Conservation (phyloP, 345 rosid species). For the Arabidopsis thaliana region DNA sequence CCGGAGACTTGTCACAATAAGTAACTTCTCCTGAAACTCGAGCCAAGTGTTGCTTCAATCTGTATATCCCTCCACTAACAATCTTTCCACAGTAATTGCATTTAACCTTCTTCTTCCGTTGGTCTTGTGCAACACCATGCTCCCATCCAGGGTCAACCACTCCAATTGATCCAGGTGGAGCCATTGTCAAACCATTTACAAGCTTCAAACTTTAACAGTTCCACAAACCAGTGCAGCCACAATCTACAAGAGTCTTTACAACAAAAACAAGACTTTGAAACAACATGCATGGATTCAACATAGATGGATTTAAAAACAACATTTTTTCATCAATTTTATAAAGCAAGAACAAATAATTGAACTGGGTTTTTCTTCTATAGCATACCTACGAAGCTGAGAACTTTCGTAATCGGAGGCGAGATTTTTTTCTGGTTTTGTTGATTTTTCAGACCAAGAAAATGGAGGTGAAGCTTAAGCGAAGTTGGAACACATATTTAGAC, state of each 20-base stretch:
- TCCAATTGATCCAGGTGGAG: conserved; percentile 62
- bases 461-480: conserved; percentile 22
- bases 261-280: conserved; percentile 10
- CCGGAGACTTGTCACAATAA: conserved; percentile 75
- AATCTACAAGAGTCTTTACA: not conserved
- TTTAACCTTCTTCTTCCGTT: conserved; percentile 78
- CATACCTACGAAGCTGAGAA: conserved; percentile 31
- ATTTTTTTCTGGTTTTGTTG: conserved; percentile 14
- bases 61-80: conserved; percentile 82
- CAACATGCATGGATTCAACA: not conserved
- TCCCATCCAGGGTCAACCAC: conserved; percentile 88
- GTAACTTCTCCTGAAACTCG: conserved; percentile 81
- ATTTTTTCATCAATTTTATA: not conserved
- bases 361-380: conserved; percentile 18
- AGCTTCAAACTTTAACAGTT: conserved; percentile 21
- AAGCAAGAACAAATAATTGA: conserved; percentile 22
- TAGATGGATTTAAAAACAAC: not conserved
- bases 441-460: conserved; percentile 4
- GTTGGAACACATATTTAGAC: conserved; percentile 6
- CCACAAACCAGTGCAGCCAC: conserved; percentile 18
- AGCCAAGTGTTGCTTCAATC: conserved; percentile 82
- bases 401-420: conserved; percentile 26
- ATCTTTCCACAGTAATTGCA: conserved; percentile 83
- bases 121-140: conserved; percentile 82
- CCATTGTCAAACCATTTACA: conserved; percentile 60